Base-by-base conservation (phyloP, 2,329 filamentous ascomycete species). In the Microthyrium microscopicum region DNA sequence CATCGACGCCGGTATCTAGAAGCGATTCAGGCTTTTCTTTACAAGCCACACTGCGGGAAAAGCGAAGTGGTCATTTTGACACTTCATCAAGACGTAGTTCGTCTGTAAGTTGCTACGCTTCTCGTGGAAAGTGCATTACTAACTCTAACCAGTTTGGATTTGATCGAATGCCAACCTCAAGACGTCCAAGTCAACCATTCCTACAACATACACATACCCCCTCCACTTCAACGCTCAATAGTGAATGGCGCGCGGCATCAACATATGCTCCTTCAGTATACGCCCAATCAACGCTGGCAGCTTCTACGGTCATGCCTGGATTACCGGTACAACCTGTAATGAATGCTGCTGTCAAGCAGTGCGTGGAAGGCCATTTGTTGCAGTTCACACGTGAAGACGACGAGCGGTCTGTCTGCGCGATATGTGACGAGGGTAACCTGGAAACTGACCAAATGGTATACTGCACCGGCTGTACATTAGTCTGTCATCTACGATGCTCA, bases 1-100 rank as follows among this genome's bases (percentile, higher is more conserved):
- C n/a, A n/a, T n/a, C n/a, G n/a, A n/a, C n/a, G n/a, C n/a, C n/a
- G n/a, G n/a, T n/a, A n/a, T 92, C 84, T 5, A 70, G 84, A 12
- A 91, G 78, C 47, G 89, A 98, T 50, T 94, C 87, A 4, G 87
- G 83, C 2, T 91, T 89, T 53, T 80, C 82, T 22, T 62, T 93
- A 36, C 77, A 85, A 41, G 73, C 80, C 13, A 92, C 82, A 4
- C 62, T 98, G 37, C 74, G 84, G 20, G 89, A 95, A 57, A 98
- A 95, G 61, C 73, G 87, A 33, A 95, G 89, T 3, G 85, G 81
- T 2, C 83, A 94, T 51, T 93, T 95, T 44, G 80, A 89, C 46
- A 72, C 77, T 36, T 56, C 63, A 42, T 78, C 78, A n/a, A 72
- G 85, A 39, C 73, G 87, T 42, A 94, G 85, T 58, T 92, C 85